A percentile compares a stretch with the other conserved stretches of the same genome.
phyloP scores from a whole-genome alignment of 768 basidiomycete species.

The Cyathus striatus region DNA sequence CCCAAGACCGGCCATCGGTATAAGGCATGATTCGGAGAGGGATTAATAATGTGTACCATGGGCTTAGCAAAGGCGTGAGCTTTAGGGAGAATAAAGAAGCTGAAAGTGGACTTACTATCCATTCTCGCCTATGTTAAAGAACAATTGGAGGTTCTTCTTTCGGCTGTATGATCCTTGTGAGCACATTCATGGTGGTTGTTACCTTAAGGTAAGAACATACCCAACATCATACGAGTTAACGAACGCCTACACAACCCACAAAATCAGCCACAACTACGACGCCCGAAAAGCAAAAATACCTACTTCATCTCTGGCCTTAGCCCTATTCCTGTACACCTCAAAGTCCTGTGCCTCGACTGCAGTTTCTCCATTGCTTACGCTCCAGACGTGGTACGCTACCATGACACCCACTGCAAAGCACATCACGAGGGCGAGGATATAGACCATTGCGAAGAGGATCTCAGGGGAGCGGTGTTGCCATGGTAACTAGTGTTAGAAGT shows the following conservation, averaged over 20 bases:
- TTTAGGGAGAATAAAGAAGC: neutral
- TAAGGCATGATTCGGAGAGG: conserved; percentile 78
- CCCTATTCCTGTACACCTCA: conserved; percentile 66
- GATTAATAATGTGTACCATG: conserved; percentile 72
- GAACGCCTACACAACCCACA: conserved; percentile 51
- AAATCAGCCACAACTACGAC: too few species aligned
- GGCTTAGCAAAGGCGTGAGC: conserved; percentile 35
- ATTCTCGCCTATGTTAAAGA: conserved; percentile 79
- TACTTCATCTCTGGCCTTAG: conserved; percentile 67
- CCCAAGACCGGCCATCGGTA: conserved; percentile 83
- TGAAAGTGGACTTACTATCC: conserved; percentile 64
- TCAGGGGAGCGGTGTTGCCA: conserved; percentile 69
- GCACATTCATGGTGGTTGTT: too few species aligned
- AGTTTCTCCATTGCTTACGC: conserved; percentile 73
- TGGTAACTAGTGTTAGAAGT: conserved; percentile 10
- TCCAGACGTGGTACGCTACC: conserved; percentile 69
- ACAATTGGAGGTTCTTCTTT: conserved; percentile 67
- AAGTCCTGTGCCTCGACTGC: conserved; percentile 90
- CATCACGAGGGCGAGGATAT: conserved; percentile 72
- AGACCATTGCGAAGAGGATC: conserved; percentile 65
- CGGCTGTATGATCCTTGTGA: too few species aligned
- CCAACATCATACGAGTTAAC: conserved; percentile 84
- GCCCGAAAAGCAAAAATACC: too few species aligned
- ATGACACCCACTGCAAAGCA: conserved; percentile 71
- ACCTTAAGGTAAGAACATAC: too few species aligned